Evolutionary conservation across 2,329 filamentous ascomycete genomes (phyloP), one percentile per base, ranked within the genome.

Genomic region (Aspergillus sp.): DNA sequence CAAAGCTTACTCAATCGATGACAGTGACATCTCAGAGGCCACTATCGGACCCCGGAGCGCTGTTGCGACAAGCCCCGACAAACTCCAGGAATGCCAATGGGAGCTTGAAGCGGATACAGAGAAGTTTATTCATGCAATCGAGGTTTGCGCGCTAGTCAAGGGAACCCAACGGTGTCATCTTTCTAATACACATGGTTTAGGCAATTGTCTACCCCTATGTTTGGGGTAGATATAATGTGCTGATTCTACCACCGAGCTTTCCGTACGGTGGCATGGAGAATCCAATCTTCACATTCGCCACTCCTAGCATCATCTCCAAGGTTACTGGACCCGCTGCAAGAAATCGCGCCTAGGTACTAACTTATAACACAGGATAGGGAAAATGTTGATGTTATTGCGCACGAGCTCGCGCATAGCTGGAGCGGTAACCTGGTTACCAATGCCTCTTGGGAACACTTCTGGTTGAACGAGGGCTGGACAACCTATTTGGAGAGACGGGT

Each of bases 351-450:
- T 26, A n/a, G 22, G 31, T 39, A 29, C 51, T 63, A 50, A 64
- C 14, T 12, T 42, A 16, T 36, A 16, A 14, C 26, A 24, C 61
- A 78, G 71, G 90, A 94, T 69, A 85, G 90, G 49, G 90, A 96
- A 72, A 98, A 98, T 67, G 87, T 98, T 20, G 94, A 98, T 73
- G 94, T 98, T 20, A 96, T 99, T 76, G 95, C 95, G 1, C 95
- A 96, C 74, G 93, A 91, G 69, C 78, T 89, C 49, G 79, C 83
- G 6, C 87, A 89, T 69, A 86, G 90, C 68, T 97, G 93, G 92
- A 95, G 90, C 61, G 94, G 93, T 26, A 97, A 97, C 68, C 79
- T 89, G 6, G 81, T 83, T 20, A 81, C 78, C 24, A 82, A 81
- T 66, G 78, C 77, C 46, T 81, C 77, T 16, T 83, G 81, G 80